A percentile compares a stretch with the other conserved stretches of the same genome.
Evolutionary conservation across 1,139 yeast genomes (phyloP).

Genomic region (Pichia sp.): DNA sequence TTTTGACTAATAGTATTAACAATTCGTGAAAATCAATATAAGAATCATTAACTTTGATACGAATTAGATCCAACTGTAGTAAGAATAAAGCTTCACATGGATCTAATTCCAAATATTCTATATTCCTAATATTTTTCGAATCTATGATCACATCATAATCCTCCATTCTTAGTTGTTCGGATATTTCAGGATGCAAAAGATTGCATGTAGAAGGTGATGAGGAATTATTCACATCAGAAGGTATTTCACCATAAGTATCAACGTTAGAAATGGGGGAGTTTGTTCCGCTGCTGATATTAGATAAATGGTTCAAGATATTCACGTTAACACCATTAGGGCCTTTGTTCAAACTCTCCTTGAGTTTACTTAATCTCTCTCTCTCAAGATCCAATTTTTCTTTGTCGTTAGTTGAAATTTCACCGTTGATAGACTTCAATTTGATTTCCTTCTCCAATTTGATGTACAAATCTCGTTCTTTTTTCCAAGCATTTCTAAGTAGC

Average conservation of each 20-base stretch:
- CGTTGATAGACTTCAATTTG: conserved; percentile 13
- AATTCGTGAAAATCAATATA: conserved; percentile 15
- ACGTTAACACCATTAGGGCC: conserved; percentile 10
- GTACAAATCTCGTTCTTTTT: conserved; percentile 37
- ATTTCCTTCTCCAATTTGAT: conserved; percentile 21
- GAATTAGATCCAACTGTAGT: conserved; percentile 24
- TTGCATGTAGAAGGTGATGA: neutral
- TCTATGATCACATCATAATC: conserved; percentile 34
- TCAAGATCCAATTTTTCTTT: conserved; percentile 25
- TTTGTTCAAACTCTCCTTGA: conserved; percentile 16
- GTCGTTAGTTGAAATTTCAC: conserved; percentile 11
- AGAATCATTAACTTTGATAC: conserved; percentile 17
- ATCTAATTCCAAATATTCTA: conserved; percentile 69
- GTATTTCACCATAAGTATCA: too few species aligned
- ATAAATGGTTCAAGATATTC: neutral
- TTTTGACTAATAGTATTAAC: conserved; percentile 26
- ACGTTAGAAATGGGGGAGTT: conserved; percentile 3
- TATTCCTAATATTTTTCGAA: conserved; percentile 30
- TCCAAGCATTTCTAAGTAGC: conserved; percentile 63
- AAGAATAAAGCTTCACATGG: conserved; percentile 73
- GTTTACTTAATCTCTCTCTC: conserved; percentile 21
- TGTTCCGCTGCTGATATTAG: neutral
- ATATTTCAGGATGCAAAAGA: neutral
- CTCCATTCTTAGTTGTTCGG: conserved; percentile 28
- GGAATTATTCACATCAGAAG: neutral